These are phyloP conservation scores for Sclerospora graminicola DNA, from an alignment of 352 stramenopile genomes.

Conservation along the genomic window DNA sequence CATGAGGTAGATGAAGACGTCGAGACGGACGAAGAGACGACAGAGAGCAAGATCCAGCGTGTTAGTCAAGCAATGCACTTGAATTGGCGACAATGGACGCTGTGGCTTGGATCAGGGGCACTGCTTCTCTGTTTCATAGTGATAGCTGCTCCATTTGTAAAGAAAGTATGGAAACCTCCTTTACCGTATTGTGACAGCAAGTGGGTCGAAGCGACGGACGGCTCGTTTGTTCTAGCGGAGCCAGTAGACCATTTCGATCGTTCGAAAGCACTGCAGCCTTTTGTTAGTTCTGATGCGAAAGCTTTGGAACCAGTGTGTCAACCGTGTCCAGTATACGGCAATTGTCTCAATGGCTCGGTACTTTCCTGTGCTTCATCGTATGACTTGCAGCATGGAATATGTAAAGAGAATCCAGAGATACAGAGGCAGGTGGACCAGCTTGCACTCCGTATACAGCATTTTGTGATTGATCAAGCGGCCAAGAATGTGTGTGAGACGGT, in stretches of 20 bases:
- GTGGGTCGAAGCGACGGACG: slow-evolving; percentile 19
- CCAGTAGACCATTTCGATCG: slow-evolving; percentile 25
- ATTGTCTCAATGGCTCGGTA: slow-evolving; percentile 38
- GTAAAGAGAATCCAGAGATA: slow-evolving; percentile 43
- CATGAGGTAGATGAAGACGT: slow-evolving; percentile 21
- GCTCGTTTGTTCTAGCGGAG: slow-evolving; percentile 15
- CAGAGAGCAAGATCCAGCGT: slow-evolving; percentile 24
- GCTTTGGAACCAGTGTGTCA: slow-evolving; percentile 19
- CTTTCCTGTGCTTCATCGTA: slow-evolving; percentile 39
- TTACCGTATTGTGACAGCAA: slow-evolving; percentile 50
- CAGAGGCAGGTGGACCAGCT: slow-evolving; percentile 35
- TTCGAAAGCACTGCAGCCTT: slow-evolving; percentile 40
- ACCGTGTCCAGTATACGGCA: slow-evolving; percentile 49
- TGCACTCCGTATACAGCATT: slow-evolving; percentile 34
- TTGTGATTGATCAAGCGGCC: slow-evolving; percentile 26
- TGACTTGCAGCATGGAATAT: slow-evolving; percentile 35
- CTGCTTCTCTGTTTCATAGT: slow-evolving; percentile 33
- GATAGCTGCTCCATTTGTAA: slow-evolving; percentile 27
- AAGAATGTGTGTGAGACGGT: slow-evolving; percentile 24
- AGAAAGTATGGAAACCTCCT: slow-evolving; percentile 20
- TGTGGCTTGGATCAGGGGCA: slow-evolving; percentile 28
- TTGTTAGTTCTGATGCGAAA: slow-evolving; percentile 17
- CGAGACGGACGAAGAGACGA: slow-evolving; percentile 44
- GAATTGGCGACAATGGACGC: slow-evolving; percentile 24
- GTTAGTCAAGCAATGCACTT: slow-evolving; percentile 28